These are phyloP conservation scores for Colletotrichum sp. DNA, from an alignment of 2,329 filamentous ascomycete genomes.

Conservation along the genomic window DNA sequence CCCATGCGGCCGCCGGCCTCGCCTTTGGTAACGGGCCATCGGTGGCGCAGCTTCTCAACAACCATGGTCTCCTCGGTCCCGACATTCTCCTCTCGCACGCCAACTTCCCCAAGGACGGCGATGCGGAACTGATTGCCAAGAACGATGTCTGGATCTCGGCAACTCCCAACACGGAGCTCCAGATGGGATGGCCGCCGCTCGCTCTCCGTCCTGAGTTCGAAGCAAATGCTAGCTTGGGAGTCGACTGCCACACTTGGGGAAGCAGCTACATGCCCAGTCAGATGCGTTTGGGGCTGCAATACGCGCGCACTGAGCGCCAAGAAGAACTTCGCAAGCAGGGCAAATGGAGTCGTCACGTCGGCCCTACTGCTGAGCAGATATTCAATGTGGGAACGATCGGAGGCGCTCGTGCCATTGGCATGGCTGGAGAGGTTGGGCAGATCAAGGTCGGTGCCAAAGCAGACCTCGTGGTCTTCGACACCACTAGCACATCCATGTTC, in stretches of 20 bases:
- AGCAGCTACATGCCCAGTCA: constrained; percentile 2
- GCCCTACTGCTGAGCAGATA: constrained; percentile 30
- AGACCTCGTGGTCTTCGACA: constrained; percentile 54
- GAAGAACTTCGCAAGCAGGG: constrained; percentile 31
- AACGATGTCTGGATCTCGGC: constrained; percentile 41
- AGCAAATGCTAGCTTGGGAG: constrained; percentile 22
- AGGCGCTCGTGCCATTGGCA: constrained; percentile 45
- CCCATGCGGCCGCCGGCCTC: background rate
- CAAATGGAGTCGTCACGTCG: background rate
- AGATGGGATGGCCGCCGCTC: constrained; percentile 43
- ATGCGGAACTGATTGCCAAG: constrained; percentile 35
- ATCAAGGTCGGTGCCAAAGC: constrained; percentile 50
- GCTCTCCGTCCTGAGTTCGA: background rate
- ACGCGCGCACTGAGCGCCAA: background rate
- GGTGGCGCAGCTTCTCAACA: background rate
- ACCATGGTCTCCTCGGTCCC: background rate
- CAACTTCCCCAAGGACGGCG: constrained; percentile 25
- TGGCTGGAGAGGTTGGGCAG: constrained; percentile 46
- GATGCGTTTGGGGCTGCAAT: constrained; percentile 29
- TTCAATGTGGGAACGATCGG: constrained; percentile 56
- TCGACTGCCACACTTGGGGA: constrained; percentile 29
- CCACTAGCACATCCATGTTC: constrained; percentile 33
- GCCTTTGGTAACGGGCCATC: background rate
- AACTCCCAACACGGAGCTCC: constrained; percentile 55
- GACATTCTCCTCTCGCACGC: constrained; percentile 32